Evolutionary conservation across 1,284 basidiomycete species (phyloP).

Genomic region (Apiotrichum sp.): DNA sequence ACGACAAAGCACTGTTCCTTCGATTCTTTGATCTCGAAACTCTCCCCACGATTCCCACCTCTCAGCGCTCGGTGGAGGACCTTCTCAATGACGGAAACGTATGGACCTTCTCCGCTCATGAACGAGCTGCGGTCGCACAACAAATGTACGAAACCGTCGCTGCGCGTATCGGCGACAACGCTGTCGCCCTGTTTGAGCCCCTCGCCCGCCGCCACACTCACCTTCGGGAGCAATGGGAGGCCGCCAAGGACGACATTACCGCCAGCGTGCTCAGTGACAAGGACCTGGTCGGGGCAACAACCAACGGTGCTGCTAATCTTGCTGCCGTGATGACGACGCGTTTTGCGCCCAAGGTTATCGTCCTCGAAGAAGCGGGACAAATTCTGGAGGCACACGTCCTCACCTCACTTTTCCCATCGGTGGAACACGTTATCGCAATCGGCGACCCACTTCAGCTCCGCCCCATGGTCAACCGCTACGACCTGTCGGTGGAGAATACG

Average conservation of each 20-base stretch:
- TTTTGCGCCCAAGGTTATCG: slow-evolving; percentile 53
- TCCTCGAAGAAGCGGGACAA: slow-evolving; percentile 69
- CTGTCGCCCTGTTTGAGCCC: slow-evolving; percentile 2
- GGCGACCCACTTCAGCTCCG: slow-evolving; percentile 66
- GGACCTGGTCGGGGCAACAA: neutral
- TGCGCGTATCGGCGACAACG: slow-evolving; percentile 1
- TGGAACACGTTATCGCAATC: slow-evolving; percentile 54
- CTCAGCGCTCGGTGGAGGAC: slow-evolving; percentile 43
- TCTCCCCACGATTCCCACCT: slow-evolving; percentile 43
- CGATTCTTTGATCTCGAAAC: slow-evolving; percentile 31
- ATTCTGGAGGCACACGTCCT: slow-evolving; percentile 67
- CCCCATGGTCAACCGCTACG: slow-evolving; percentile 60
- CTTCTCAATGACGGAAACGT: slow-evolving; percentile 46
- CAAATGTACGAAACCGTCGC: slow-evolving; percentile 12
- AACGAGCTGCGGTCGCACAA: slow-evolving; percentile 47
- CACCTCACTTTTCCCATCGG: slow-evolving; percentile 56
- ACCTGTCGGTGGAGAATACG: slow-evolving; percentile 54
- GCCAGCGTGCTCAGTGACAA: neutral
- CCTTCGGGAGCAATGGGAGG: slow-evolving; percentile 24
- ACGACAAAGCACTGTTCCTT: slow-evolving; percentile 40
- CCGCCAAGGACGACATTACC: slow-evolving; percentile 40
- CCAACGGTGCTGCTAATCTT: neutral
- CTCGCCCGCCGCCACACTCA: slow-evolving; percentile 25
- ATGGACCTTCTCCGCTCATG: slow-evolving; percentile 50
- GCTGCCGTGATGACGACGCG: slow-evolving; percentile 43